These are phyloP conservation scores for Calocera cornea DNA, from an alignment of 768 basidiomycete genomes.

Conservation along the genomic window DNA sequence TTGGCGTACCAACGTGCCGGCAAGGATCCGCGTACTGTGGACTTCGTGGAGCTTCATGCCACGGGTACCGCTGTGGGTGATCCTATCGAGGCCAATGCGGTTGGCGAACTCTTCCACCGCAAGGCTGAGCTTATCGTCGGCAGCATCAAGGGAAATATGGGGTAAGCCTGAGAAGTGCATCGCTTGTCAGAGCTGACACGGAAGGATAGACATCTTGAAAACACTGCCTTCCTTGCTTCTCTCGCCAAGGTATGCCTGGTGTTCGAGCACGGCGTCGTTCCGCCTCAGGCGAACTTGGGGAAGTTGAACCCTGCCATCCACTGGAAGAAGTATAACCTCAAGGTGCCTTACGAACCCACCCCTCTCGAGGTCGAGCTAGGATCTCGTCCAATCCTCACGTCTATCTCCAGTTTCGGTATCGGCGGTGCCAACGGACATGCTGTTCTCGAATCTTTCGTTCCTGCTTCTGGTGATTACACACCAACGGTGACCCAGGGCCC, in stretches of 20 bases:
- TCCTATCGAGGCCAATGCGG: slow-evolving; percentile 39
- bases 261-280: slow-evolving; percentile 26
- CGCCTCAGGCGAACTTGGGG: slow-evolving; percentile 31
- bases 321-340: slow-evolving; percentile 29
- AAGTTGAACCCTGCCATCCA: slow-evolving; percentile 28
- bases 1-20: slow-evolving; percentile 26
- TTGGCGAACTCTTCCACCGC: slow-evolving; percentile 28
- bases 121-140: slow-evolving; percentile 28
- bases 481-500: slow-evolving; percentile 13
- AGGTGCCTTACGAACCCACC: slow-evolving; percentile 24
- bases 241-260: slow-evolving; percentile 33
- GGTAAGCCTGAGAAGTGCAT: slow-evolving; percentile 21
- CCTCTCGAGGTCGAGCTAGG: slow-evolving; percentile 18
- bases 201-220: slow-evolving; percentile 28
- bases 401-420: slow-evolving; percentile 34
- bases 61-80: slow-evolving; percentile 41
- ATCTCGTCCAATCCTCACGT: slow-evolving; percentile 25
- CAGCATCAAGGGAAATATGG: slow-evolving; percentile 37
- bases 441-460: slow-evolving; percentile 28
- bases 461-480: background rate
- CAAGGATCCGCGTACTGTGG: slow-evolving; percentile 29
- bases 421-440: slow-evolving; percentile 34
- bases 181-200: slow-evolving; percentile 5
- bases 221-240: slow-evolving; percentile 34
- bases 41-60: slow-evolving; percentile 39